These are phyloP conservation scores for Diacronema lutheri DNA, from an alignment of 78 protist species.

Conservation along the genomic window DNA sequence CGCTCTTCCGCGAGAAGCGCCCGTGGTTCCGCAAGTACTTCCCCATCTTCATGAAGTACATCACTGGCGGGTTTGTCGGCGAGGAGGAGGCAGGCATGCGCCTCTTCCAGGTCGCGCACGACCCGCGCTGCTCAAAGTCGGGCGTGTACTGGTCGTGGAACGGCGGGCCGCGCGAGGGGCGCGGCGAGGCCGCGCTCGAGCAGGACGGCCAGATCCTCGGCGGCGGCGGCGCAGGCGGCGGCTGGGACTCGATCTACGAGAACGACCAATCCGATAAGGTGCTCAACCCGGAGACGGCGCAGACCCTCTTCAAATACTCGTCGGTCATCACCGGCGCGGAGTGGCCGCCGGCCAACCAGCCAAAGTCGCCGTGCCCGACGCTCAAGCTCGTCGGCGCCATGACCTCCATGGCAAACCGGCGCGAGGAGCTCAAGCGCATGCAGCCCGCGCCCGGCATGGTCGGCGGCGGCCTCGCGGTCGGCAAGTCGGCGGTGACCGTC, in stretches of 20 bases:
- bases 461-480: neutral
- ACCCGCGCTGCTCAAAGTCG: slow-evolving; percentile 31
- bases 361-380: slow-evolving; percentile 48
- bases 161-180: slow-evolving; percentile 45
- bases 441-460: neutral
- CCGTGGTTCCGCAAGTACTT: slow-evolving; percentile 41
- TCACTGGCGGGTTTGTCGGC: slow-evolving; percentile 42
- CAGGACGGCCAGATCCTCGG: neutral
- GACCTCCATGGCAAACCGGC: neutral
- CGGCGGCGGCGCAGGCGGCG: slow-evolving; percentile 27
- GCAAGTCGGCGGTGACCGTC: neutral
- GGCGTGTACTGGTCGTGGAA: slow-evolving; percentile 51
- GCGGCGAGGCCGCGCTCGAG: slow-evolving; percentile 20
- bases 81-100: slow-evolving; percentile 45
- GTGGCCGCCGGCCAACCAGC: slow-evolving; percentile 36
- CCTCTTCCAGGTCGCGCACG: slow-evolving; percentile 29
- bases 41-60: slow-evolving; percentile 51
- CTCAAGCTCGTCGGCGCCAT: slow-evolving; percentile 29
- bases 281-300: neutral
- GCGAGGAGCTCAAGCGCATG: slow-evolving; percentile 42
- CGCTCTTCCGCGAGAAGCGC: slow-evolving; percentile 47
- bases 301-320: neutral
- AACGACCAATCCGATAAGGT: slow-evolving; percentile 40
- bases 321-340: neutral
- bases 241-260: slow-evolving; percentile 44